Conservation (phyloP, 2,329 filamentous ascomycete species). For the Zasmidium angulare region DNA sequence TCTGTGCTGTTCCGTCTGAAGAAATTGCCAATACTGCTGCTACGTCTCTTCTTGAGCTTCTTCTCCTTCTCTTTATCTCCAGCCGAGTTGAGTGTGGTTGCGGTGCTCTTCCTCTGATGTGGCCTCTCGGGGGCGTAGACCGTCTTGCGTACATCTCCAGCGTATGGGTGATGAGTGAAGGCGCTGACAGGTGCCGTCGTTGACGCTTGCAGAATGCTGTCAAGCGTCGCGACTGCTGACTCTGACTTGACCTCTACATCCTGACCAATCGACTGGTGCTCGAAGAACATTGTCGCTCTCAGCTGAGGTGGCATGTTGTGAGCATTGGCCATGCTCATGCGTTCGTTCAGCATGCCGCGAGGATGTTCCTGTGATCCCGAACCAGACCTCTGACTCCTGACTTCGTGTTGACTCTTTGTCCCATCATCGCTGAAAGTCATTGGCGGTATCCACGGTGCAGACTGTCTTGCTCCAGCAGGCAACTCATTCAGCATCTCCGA, state of each 20-base stretch:
- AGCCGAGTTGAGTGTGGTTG: constrained; percentile 9
- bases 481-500: constrained; percentile 64
- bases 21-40: constrained; percentile 32
- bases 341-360: constrained; percentile 31
- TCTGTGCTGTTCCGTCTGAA: constrained; percentile 32
- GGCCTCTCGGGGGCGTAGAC: constrained; percentile 60
- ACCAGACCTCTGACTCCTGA: constrained; percentile 14
- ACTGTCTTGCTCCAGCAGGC: constrained; percentile 54
- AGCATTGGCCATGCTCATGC: constrained; percentile 39
- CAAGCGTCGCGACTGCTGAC: constrained; percentile 84
- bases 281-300: constrained; percentile 89
- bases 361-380: constrained; percentile 12
- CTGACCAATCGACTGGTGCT: constrained; percentile 60
- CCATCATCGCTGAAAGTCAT: constrained; percentile 22
- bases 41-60: constrained; percentile 27
- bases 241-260: constrained; percentile 64
- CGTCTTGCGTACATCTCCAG: constrained; percentile 71
- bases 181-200: constrained; percentile 83
- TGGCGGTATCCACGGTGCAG: constrained; percentile 47
- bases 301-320: constrained; percentile 73
- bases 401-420: constrained; percentile 2
- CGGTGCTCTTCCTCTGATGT: constrained; percentile 20
- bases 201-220: constrained; percentile 88
- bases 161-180: constrained; percentile 86
- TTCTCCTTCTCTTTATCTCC: constrained; percentile 5